Conservation (phyloP, 257 asterid genomes). For the Nicotiana tabacum region DNA sequence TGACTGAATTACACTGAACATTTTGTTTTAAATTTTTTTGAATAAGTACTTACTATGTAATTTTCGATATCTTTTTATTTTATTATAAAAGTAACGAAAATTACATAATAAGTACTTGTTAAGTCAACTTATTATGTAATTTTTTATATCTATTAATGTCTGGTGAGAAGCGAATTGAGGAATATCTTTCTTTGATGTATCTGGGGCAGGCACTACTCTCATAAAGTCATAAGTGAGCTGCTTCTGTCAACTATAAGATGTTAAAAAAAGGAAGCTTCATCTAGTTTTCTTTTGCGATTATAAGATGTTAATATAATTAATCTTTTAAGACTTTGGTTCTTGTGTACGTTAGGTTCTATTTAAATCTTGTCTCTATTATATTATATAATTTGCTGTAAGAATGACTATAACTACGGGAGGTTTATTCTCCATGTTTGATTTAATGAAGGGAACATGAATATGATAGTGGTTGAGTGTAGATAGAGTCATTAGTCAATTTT, state of each 20-base stretch:
- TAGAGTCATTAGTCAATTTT: neutral
- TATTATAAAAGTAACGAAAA: too few relatives aligned
- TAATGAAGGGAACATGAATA: neutral
- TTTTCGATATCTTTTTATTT: too few relatives aligned
- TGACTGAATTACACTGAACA: neutral
- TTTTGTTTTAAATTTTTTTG: too few relatives aligned
- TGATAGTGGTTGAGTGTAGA: neutral
- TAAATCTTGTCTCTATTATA: neutral
- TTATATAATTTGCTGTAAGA: neutral
- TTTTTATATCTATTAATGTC: too few relatives aligned
- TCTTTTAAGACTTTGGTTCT: neutral
- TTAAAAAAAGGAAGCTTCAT: neutral
- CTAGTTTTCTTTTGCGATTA: neutral
- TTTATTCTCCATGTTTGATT: neutral
- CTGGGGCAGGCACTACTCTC: neutral
- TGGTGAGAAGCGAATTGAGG: too few relatives aligned
- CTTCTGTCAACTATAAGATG: neutral
- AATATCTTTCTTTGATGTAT: neutral
- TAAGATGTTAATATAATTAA: neutral
- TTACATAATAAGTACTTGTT: too few relatives aligned
- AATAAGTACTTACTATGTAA: too few relatives aligned
- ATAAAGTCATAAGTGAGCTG: neutral
- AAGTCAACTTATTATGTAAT: too few relatives aligned
- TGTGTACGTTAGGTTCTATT: neutral
- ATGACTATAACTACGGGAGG: conserved; percentile 3